A percentile compares a stretch with the other conserved stretches of the same genome.
These are phyloP conservation scores for Russula ochroleuca DNA, from an alignment of 768 basidiomycete genomes.

Conservation along the genomic window DNA sequence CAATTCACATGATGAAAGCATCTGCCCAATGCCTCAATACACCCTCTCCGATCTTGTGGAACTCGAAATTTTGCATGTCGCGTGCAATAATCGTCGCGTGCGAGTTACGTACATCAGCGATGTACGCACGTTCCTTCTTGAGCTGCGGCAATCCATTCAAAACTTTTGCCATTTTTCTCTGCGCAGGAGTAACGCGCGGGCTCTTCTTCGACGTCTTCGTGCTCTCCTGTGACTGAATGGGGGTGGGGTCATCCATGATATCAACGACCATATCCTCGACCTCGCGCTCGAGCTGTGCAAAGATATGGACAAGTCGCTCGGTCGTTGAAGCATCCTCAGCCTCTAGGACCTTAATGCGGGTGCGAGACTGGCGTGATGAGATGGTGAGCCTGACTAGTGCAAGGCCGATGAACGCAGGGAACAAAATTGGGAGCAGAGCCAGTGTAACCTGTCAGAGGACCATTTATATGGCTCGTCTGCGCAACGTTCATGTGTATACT, in stretches of 20 bases:
- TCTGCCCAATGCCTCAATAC: slow-evolving; percentile 71
- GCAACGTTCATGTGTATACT: slow-evolving; percentile 29
- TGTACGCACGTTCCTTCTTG: slow-evolving; percentile 66
- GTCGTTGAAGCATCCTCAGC: slow-evolving; percentile 42
- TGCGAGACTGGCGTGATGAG: slow-evolving; percentile 54
- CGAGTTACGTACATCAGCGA: slow-evolving; percentile 54
- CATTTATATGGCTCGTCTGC: not conserved
- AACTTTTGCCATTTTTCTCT: slow-evolving; percentile 51
- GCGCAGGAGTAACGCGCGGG: slow-evolving; percentile 48
- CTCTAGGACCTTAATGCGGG: slow-evolving; percentile 63
- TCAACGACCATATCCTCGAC: slow-evolving; percentile 61
- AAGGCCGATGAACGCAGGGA: slow-evolving; percentile 56
- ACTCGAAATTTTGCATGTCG: slow-evolving; percentile 55
- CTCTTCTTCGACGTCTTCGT: slow-evolving; percentile 25
- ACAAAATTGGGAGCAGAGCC: slow-evolving; percentile 54
- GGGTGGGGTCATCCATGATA: slow-evolving; percentile 42
- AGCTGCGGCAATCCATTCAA: slow-evolving; percentile 66
- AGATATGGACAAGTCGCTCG: slow-evolving; percentile 51
- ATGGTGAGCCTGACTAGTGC: slow-evolving; percentile 54
- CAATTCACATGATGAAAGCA: slow-evolving; percentile 44
- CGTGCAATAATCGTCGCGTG: slow-evolving; percentile 71
- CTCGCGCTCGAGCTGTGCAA: slow-evolving; percentile 55
- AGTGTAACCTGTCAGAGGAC: slow-evolving; percentile 44
- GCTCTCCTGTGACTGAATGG: not conserved
- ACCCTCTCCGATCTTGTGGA: slow-evolving; percentile 57